Percentiles rank a stretch among this genome's conserved stretches.
Evolutionary conservation across 495 filamentous ascomycete species (phyloP).

Genomic region (Penicilliopsis zonata): DNA sequence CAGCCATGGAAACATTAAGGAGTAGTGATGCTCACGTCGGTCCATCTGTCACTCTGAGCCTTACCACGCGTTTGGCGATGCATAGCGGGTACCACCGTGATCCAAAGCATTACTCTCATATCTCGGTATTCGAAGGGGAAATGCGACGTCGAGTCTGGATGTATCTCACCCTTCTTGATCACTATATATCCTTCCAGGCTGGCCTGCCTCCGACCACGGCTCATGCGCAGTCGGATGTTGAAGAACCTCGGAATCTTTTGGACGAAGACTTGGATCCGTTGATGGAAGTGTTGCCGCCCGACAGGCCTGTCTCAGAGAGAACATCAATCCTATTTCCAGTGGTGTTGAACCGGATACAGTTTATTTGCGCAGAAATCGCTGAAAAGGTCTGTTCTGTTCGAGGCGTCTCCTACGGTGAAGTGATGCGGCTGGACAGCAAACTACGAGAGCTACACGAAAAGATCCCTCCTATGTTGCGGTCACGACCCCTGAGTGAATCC

Average conservation of each 20-base stretch:
- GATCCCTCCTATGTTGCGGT: slow-evolving; percentile 56
- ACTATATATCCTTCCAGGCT: slow-evolving; percentile 31
- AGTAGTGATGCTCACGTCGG: no score
- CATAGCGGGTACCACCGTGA: slow-evolving; percentile 37
- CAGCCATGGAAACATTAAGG: no score
- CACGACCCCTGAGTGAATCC: slow-evolving; percentile 60
- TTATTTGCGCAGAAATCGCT: slow-evolving; percentile 30
- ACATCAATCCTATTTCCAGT: slow-evolving; percentile 25
- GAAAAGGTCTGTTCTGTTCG: slow-evolving; percentile 30
- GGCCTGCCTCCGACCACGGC: slow-evolving; percentile 33
- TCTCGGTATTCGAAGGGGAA: slow-evolving; percentile 29
- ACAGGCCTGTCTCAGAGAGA: slow-evolving; percentile 20
- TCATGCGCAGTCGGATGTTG: slow-evolving; percentile 30
- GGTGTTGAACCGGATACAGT: slow-evolving; percentile 29
- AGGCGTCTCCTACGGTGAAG: slow-evolving; percentile 59
- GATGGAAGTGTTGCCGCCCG: slow-evolving; percentile 20
- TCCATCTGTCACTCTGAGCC: no score
- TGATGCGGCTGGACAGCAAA: slow-evolving; percentile 60
- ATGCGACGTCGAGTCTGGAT: slow-evolving; percentile 34
- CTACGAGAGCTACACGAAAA: slow-evolving; percentile 55
- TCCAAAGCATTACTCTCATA: slow-evolving; percentile 20
- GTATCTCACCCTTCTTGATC: slow-evolving; percentile 26
- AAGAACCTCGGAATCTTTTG: slow-evolving; percentile 26
- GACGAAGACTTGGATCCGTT: slow-evolving; percentile 32
- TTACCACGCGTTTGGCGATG: slow-evolving; percentile 27